Evolutionary conservation across 768 basidiomycete genomes (phyloP).

Genomic region (Serpula lacrymans): DNA sequence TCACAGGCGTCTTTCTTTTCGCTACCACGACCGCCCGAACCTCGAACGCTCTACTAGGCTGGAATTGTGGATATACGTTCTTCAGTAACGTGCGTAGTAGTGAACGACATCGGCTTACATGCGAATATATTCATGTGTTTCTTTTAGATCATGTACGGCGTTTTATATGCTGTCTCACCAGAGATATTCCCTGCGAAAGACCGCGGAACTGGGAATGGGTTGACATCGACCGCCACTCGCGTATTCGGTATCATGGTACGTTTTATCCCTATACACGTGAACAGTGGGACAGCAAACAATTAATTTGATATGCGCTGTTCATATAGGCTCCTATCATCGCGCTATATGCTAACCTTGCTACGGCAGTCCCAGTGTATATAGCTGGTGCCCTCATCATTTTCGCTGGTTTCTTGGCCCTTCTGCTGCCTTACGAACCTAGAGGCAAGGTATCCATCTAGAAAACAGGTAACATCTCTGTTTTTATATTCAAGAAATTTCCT

Average conservation of each 20-base stretch:
- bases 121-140: constrained; percentile 1
- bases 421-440: constrained; percentile 71
- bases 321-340: constrained; percentile 70
- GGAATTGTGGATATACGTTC: constrained; percentile 79
- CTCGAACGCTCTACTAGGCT: constrained; percentile 65
- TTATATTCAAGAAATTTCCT: too few species aligned
- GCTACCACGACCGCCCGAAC: constrained; percentile 71
- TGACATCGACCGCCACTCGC: constrained; percentile 56
- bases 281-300: too few species aligned
- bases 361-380: constrained; percentile 70
- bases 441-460: constrained; percentile 67
- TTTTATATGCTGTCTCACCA: constrained; percentile 66
- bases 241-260: constrained; percentile 69
- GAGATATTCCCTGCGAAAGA: constrained; percentile 73
- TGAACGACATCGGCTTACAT: neutral
- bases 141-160: constrained; percentile 68
- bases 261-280: constrained; percentile 4
- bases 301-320: neutral
- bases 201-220: constrained; percentile 68
- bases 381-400: constrained; percentile 61
- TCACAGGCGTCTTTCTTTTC: constrained; percentile 75
- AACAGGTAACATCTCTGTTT: neutral
- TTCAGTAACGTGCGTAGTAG: constrained; percentile 46
- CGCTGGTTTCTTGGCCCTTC: constrained; percentile 54
- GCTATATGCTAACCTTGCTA: constrained; percentile 59